Percentiles rank a stretch among this genome's conserved stretches.
Evolutionary conservation across 164 flowering plant genomes (phyloP).

Genomic region (Dillenia suffruticosa): DNA sequence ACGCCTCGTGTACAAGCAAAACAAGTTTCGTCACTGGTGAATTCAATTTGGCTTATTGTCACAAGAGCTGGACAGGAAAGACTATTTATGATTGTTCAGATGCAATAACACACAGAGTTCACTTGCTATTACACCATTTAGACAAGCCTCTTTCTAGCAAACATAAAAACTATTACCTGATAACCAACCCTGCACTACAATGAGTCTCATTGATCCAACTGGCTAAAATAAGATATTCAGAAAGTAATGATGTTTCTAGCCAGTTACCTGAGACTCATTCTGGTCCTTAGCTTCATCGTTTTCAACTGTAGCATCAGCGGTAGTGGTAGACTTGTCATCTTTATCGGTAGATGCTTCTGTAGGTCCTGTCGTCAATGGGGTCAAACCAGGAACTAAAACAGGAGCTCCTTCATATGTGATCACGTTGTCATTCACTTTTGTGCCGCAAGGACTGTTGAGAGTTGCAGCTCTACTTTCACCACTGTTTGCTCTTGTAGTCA

Average conservation of each 20-base stretch:
- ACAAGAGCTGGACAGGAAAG: no score
- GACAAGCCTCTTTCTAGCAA: constrained; percentile 6
- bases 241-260: constrained; percentile 14
- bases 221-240: not conserved
- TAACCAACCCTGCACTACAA: no score
- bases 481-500: constrained; percentile 1
- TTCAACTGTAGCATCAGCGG: constrained; percentile 11
- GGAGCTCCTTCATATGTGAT: constrained; percentile 21
- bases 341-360: constrained; percentile 12
- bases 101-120: not conserved
- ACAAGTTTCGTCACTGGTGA: no score
- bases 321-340: constrained; percentile 13
- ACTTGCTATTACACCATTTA: not conserved
- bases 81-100: no score
- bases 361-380: constrained; percentile 11
- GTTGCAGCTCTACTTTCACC: constrained; percentile 8
- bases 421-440: constrained; percentile 8
- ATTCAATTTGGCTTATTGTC: no score
- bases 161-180: not conserved
- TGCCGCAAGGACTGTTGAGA: not conserved
- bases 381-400: constrained; percentile 56
- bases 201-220: no score
- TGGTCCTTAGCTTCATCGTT: constrained; percentile 20
- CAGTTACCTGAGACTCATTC: constrained; percentile 37
- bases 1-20: no score